Base-by-base conservation (phyloP, 768 basidiomycete genomes). In the Amanita pallidorosea region DNA sequence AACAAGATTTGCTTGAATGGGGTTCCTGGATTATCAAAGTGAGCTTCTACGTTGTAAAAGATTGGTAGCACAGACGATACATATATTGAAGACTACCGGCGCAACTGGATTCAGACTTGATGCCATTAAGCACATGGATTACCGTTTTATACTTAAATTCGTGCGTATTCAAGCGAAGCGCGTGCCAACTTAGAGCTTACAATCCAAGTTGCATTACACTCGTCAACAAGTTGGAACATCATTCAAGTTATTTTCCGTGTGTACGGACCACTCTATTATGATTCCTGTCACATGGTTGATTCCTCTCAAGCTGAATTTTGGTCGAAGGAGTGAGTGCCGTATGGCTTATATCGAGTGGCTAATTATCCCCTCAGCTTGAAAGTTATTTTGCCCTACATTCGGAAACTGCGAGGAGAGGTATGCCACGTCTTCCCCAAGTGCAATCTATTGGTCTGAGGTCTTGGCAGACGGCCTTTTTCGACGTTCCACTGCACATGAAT, bases 41-140 rank as follows among this genome's bases (percentile, higher is more conserved):
- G 49, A 22, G 52, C 44, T 1, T 27, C 33, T 22, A 13, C 35
- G 17, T 17, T 17, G 42, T 15, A 20, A 49, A 7, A 34, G 46
- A n/a, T 20, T 18, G 46, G 51, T 20, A 37, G 5, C 5, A 33
- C 31, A 20, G n/a, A 13, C 47, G 34, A 47, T 7, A 27, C 27
- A 7, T 17, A 7, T 11, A 20, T 41, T 1, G 18, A 47, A 89
- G 87, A 81, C 77, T 1, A 86, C 82, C 2, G 77, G 76, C 7
- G 82, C 77, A 9, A 65, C 66, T 29, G 93, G 92, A 11, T 91
- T 93, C 63, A 76, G 91, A 45, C 72, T 95, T 25, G 93, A 95
- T 60, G 93, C 92, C 15, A 86, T 93, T 56, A 96, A 95, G 63
- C 93, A 96, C 56, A 82, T 88, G 45, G 88, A 92, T 63, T 69